phyloP scores from a whole-genome alignment of 495 filamentous ascomycete species.

The Delitschia confertaspora region DNA sequence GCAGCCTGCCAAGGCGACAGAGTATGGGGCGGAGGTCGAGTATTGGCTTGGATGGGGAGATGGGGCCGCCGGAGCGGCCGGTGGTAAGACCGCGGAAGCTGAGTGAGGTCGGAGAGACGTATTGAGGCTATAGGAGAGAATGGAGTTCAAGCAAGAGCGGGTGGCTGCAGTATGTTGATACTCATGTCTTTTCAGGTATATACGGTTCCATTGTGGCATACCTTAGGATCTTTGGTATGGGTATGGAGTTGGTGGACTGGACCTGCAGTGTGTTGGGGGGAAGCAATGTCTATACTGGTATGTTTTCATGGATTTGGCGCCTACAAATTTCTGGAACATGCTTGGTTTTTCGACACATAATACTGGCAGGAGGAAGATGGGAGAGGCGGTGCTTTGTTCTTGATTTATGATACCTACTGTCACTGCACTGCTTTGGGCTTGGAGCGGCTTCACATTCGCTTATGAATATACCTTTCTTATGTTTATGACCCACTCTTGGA shows the following conservation, averaged over 20 bases:
- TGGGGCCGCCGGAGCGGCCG: slow-evolving; percentile 49
- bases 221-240: slow-evolving; percentile 16
- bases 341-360: no score
- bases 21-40: slow-evolving; percentile 44
- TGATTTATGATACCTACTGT: no score
- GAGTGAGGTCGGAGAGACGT: slow-evolving; percentile 61
- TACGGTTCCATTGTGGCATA: slow-evolving; percentile 19
- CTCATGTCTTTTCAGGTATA: slow-evolving; percentile 6
- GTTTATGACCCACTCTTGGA: no score
- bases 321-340: no score
- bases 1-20: slow-evolving; percentile 31
- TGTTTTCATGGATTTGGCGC: neutral
- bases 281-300: no score
- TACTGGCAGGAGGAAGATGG: no score
- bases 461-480: no score
- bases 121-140: slow-evolving; percentile 32
- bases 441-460: no score
- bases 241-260: slow-evolving; percentile 11
- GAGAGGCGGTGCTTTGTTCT: no score
- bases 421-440: no score
- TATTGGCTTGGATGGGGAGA: slow-evolving; percentile 41
- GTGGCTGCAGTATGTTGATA: slow-evolving; percentile 1
- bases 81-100: slow-evolving; percentile 39
- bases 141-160: neutral
- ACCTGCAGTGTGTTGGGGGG: neutral